Conservation (phyloP, 129 eudicot genomes). For the Flaveria robusta region DNA sequence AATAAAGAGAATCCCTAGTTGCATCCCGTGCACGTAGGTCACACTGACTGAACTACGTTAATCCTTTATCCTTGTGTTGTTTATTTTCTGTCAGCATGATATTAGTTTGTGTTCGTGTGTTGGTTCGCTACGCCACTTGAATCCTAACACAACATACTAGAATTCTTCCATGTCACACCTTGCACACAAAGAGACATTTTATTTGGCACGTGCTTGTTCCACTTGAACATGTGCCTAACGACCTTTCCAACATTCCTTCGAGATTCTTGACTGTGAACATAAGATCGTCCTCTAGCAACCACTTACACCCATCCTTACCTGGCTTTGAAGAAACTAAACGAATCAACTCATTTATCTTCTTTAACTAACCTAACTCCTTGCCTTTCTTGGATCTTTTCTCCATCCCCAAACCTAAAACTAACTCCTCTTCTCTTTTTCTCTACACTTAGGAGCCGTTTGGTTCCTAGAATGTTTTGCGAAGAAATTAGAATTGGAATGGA, state of each 20-base stretch:
- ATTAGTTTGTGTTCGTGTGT: no score
- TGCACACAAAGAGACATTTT: background rate
- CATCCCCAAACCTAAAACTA: background rate
- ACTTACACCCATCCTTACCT: background rate
- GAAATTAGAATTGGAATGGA: no score
- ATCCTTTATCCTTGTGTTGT: no score
- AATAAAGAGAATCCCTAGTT: no score
- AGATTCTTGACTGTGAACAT: background rate
- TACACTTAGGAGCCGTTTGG: no score
- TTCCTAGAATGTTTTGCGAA: no score
- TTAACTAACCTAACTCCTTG: background rate
- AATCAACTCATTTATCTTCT: background rate
- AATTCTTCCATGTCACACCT: background rate
- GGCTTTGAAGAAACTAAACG: background rate
- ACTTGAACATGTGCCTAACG: background rate
- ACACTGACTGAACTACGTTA: no score
- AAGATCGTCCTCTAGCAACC: background rate
- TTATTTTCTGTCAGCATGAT: no score
- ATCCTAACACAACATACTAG: background rate
- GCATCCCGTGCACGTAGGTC: no score
- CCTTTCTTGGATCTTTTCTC: background rate
- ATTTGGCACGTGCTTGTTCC: background rate
- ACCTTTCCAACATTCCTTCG: background rate
- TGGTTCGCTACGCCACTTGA: no score
- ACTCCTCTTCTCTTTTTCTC: background rate